These are phyloP conservation scores for Elsinoe fawcettii DNA, from an alignment of 2,329 filamentous ascomycete genomes.

Conservation along the genomic window DNA sequence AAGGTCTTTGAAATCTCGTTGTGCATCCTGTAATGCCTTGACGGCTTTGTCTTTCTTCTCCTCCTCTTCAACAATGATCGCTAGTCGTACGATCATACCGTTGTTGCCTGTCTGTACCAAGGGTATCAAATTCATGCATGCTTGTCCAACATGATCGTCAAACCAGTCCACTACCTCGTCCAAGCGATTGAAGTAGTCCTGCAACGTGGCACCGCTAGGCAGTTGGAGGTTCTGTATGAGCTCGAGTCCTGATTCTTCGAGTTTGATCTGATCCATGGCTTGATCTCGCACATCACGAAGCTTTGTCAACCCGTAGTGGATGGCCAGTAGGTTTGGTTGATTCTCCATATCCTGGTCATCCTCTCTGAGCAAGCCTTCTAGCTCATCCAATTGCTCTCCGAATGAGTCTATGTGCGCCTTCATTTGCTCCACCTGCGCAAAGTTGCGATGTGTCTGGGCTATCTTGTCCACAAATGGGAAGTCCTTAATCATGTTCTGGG, in stretches of 20 bases:
- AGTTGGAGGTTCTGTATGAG: slow-evolving; percentile 67
- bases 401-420: slow-evolving; percentile 84
- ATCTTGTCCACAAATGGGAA: slow-evolving; percentile 88
- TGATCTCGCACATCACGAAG: slow-evolving; percentile 91
- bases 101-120: slow-evolving; percentile 81
- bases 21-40: slow-evolving; percentile 82
- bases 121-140: slow-evolving; percentile 83
- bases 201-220: slow-evolving; percentile 61
- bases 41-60: slow-evolving; percentile 94
- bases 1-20: slow-evolving; percentile 92
- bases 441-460: slow-evolving; percentile 92
- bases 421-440: slow-evolving; percentile 89
- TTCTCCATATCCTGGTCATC: slow-evolving; percentile 81
- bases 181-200: slow-evolving; percentile 80
- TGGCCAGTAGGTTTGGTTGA: slow-evolving; percentile 82
- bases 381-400: slow-evolving; percentile 62
- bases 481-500: slow-evolving; percentile 94
- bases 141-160: slow-evolving; percentile 82
- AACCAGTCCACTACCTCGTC: slow-evolving; percentile 90
- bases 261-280: slow-evolving; percentile 89
- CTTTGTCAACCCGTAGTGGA: slow-evolving; percentile 87
- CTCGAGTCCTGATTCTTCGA: slow-evolving; percentile 87
- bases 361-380: slow-evolving; percentile 70
- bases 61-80: slow-evolving; percentile 87
- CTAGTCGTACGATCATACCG: slow-evolving; percentile 81